Base-by-base conservation (phyloP, 169 alveolate genomes). In the Eimeria maxima region DNA sequence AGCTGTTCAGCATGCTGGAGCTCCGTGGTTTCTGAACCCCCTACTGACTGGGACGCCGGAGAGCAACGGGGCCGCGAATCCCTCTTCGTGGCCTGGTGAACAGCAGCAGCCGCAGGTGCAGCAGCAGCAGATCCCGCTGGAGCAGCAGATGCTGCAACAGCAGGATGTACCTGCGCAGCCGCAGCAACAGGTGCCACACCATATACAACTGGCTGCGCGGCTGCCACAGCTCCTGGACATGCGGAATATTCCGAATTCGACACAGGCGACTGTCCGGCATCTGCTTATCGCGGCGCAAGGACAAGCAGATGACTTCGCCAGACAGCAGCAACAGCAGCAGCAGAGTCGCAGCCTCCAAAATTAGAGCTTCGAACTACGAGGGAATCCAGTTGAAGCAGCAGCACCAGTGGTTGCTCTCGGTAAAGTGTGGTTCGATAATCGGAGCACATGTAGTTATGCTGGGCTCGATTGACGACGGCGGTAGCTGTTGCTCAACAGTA, bases 261-360 rank as follows among this genome's bases (percentile, higher is more conserved):
- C 90, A 14, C 90, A 81, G 73, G 90, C 90, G n/a, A 81, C 90
- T n/a, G 73, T 81, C 50, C 67, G 71, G 18, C 90, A 81, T 44
- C 67, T 81, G 74, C 90, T 81, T 11, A 81, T 47, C 73, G 33
- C 90, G n/a, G 90, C 90, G 50, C 90, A 81, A 55, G 53, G 44
- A 55, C 90, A 81, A 2, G 74, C 90, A 81, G 90, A 81, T 53
- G 90, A 81, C 20, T 81, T 50, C 22, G 42, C 90, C 53, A 81
- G 65, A 29, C 90, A 81, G 90, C 90, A 81, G 90, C 90, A 81
- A 73, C 90, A 81, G 90, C 90, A 81, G 74, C 73, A 47, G 90
- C 90, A 76, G 65, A 60, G 45, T 20, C 87, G 87, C 87, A 76
- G 87, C 87, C 87, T 71, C 81, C 81, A 71, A 33, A 71, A 71